These are phyloP conservation scores for Pyricularia sp. DNA, from an alignment of 2,329 filamentous ascomycete species.

Conservation along the genomic window DNA sequence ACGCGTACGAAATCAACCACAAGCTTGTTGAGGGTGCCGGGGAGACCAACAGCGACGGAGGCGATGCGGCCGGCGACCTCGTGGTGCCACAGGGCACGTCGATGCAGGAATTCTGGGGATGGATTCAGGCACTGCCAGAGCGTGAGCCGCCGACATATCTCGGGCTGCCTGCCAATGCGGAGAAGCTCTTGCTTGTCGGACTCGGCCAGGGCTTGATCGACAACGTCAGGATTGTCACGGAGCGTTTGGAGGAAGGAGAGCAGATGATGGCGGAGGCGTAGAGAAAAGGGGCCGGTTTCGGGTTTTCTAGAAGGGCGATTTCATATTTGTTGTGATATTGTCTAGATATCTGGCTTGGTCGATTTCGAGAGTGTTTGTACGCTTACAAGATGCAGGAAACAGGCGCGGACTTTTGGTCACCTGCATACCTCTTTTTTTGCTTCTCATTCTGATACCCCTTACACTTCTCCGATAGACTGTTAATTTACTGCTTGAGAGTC, in stretches of 20 bases:
- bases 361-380: not conserved
- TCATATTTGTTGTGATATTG: not conserved
- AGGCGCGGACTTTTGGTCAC: not conserved
- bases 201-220: conserved; percentile 74
- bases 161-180: conserved; percentile 85
- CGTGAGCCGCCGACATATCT: conserved; percentile 92
- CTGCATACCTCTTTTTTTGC: not conserved
- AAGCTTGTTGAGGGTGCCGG: conserved; percentile 57
- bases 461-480: not conserved
- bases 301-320: not conserved
- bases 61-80: conserved; percentile 40
- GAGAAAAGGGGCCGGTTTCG: conserved; percentile 8
- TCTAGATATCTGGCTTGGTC: not conserved
- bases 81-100: conserved; percentile 68
- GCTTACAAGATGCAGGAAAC: not conserved
- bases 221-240: conserved; percentile 73
- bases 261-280: conserved; percentile 59
- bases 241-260: conserved; percentile 87
- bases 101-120: conserved; percentile 74
- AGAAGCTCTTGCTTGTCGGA: conserved; percentile 85
- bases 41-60: conserved; percentile 9
- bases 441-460: not conserved
- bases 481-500: not conserved
- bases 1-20: conserved; percentile 86
- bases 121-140: conserved; percentile 87